Percentiles rank a stretch among this genome's conserved stretches.
Evolutionary conservation across 352 stramenopile species (phyloP).

Genomic region (Thalassiosira allenii): DNA sequence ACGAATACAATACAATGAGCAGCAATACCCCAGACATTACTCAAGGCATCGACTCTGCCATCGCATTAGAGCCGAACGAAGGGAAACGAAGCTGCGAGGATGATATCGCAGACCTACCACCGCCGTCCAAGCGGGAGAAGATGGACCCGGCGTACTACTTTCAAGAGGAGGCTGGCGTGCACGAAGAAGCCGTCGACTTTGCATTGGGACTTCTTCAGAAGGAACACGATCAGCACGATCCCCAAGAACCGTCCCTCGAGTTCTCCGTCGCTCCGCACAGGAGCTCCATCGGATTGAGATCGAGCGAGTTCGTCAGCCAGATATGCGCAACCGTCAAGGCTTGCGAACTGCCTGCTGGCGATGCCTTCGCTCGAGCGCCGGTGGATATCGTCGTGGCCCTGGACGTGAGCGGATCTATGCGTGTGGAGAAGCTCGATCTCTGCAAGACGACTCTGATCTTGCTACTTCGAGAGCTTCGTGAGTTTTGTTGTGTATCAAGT

Average conservation of each 20-base stretch:
- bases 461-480: slow-evolving; percentile 70
- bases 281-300: slow-evolving; percentile 46
- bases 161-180: slow-evolving; percentile 29
- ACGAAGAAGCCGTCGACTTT: slow-evolving; percentile 50
- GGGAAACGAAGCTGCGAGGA: slow-evolving; percentile 11
- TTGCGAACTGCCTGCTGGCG: slow-evolving; percentile 37
- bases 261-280: slow-evolving; percentile 39
- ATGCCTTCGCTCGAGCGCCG: slow-evolving; percentile 55
- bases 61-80: background rate
- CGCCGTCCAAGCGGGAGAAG: slow-evolving; percentile 29
- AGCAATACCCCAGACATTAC: background rate
- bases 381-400: slow-evolving; percentile 83
- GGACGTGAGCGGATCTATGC: slow-evolving; percentile 76
- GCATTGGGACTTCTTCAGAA: slow-evolving; percentile 35
- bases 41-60: too few relatives aligned
- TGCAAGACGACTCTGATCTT: slow-evolving; percentile 83
- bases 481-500: too few relatives aligned
- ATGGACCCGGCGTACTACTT: slow-evolving; percentile 27
- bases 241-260: slow-evolving; percentile 15
- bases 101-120: background rate
- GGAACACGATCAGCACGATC: slow-evolving; percentile 24
- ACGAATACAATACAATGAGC: too few relatives aligned
- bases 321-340: slow-evolving; percentile 61
- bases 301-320: slow-evolving; percentile 48
- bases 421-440: slow-evolving; percentile 72